A percentile compares a stretch with the other conserved stretches of the same genome.
phyloP scores from a whole-genome alignment of 1,284 basidiomycete genomes.

The Irpex sp. region DNA sequence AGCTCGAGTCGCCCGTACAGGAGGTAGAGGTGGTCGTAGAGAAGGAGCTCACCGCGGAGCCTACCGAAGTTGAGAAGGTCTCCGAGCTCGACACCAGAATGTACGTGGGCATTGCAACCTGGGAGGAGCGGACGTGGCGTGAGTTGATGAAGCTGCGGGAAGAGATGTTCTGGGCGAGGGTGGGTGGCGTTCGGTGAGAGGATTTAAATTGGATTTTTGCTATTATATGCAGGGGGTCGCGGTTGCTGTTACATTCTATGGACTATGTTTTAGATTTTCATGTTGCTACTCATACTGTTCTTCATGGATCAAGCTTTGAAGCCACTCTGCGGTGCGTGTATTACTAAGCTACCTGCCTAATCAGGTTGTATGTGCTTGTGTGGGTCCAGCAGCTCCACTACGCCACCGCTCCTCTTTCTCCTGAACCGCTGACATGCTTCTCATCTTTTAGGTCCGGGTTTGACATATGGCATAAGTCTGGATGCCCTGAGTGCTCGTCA shows the following conservation, averaged over 20 bases:
- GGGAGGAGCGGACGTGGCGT: constrained; percentile 91
- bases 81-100: neutral
- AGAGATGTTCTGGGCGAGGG: constrained; percentile 86
- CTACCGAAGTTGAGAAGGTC: neutral
- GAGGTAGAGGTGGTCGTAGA: neutral
- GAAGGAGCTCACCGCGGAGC: neutral
- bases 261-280: constrained; percentile 1
- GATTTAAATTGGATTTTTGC: neutral
- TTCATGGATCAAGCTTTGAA: neutral
- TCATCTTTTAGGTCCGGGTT: neutral
- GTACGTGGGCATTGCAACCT: constrained; percentile 60
- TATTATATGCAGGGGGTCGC: neutral
- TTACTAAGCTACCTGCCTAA: neutral
- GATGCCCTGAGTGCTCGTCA: neutral
- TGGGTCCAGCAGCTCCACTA: constrained; percentile 1
- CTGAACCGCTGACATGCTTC: neutral
- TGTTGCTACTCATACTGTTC: neutral
- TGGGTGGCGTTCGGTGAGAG: constrained; percentile 57
- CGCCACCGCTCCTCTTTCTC: neutral
- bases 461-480: neutral
- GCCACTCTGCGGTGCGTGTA: neutral
- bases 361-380: neutral
- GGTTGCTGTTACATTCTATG: neutral
- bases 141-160: constrained; percentile 79
- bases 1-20: neutral